Evolutionary conservation across 1,284 basidiomycete species (phyloP).

Genomic region (Fistulinella cinereoalba): DNA sequence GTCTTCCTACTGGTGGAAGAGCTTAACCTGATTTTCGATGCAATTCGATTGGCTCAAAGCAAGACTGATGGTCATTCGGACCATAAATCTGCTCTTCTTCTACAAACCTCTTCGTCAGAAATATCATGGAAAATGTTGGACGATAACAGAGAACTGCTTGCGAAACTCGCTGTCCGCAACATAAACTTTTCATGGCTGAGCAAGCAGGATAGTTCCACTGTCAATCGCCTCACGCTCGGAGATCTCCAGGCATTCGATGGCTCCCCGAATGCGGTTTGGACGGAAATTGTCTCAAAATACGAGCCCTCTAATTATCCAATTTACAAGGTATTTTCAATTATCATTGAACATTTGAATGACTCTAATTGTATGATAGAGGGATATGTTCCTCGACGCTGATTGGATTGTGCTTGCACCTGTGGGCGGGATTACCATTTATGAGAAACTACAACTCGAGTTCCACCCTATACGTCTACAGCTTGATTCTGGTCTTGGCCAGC

Average conservation of each 20-base stretch:
- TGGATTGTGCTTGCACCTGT: conserved; percentile 88
- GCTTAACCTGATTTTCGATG: conserved; percentile 85
- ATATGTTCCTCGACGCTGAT: conserved; percentile 66
- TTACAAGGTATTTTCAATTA: conserved; percentile 51
- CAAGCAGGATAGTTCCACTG: conserved; percentile 86
- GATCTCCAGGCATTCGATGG: conserved; percentile 89
- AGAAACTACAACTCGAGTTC: conserved; percentile 77
- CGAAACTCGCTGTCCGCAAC: conserved; percentile 82
- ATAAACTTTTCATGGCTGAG: conserved; percentile 85
- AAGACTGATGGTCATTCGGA: conserved; percentile 68
- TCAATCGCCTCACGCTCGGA: conserved; percentile 74
- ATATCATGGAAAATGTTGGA: conserved; percentile 96
- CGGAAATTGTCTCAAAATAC: conserved; percentile 83
- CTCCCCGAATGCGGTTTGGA: conserved; percentile 79
- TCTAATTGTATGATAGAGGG: conserved; percentile 42
- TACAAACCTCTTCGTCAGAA: conserved; percentile 82
- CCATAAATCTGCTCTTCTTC: conserved; percentile 77
- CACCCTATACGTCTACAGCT: conserved; percentile 89
- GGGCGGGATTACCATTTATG: conserved; percentile 91
- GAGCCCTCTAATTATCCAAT: conserved; percentile 65
- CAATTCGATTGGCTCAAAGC: conserved; percentile 82
- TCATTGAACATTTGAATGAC: not conserved
- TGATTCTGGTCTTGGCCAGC: conserved; percentile 77
- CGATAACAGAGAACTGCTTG: conserved; percentile 68
- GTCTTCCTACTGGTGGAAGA: conserved; percentile 76